Conservation (phyloP, 495 filamentous ascomycete genomes). For the Astrothelium subdiscretum region DNA sequence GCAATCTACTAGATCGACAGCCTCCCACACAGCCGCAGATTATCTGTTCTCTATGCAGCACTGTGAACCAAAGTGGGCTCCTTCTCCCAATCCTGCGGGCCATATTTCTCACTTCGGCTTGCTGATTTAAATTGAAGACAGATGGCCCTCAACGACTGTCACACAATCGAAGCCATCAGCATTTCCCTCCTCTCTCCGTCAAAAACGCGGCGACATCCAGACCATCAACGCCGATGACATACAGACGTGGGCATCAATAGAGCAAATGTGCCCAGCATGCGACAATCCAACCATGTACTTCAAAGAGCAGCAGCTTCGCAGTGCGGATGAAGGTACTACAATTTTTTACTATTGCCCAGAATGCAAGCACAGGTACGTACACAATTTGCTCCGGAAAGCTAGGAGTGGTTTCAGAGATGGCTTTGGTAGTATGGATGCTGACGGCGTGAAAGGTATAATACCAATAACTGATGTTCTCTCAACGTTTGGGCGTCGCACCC, state of each 20-base stretch:
- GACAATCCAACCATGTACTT: slow-evolving; percentile 74
- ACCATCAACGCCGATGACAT: slow-evolving; percentile 67
- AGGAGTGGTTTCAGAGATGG: background rate
- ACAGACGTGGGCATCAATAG: slow-evolving; percentile 60
- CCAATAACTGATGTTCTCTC: background rate
- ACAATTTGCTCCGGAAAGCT: background rate
- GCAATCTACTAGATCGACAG: slow-evolving; percentile 74
- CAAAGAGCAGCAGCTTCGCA: slow-evolving; percentile 72
- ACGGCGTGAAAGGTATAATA: background rate
- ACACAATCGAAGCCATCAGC: slow-evolving; percentile 73
- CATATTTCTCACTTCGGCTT: slow-evolving; percentile 1
- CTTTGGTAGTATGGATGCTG: background rate
- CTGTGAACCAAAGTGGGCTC: slow-evolving; percentile 61
- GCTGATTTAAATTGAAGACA: slow-evolving; percentile 41
- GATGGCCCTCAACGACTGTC: slow-evolving; percentile 63
- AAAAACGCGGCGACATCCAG: slow-evolving; percentile 77
- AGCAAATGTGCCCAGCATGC: slow-evolving; percentile 67
- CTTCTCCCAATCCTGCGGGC: background rate
- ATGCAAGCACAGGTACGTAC: slow-evolving; percentile 50
- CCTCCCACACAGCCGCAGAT: slow-evolving; percentile 65
- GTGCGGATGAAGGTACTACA: slow-evolving; percentile 90
- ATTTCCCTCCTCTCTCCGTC: slow-evolving; percentile 77
- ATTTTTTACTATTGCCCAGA: slow-evolving; percentile 72
- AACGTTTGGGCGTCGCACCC: too few relatives aligned
- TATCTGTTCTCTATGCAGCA: slow-evolving; percentile 73